These are phyloP conservation scores for Piromyces finnis DNA, from an alignment of 192 early-diverging fungal species.

Conservation along the genomic window DNA sequence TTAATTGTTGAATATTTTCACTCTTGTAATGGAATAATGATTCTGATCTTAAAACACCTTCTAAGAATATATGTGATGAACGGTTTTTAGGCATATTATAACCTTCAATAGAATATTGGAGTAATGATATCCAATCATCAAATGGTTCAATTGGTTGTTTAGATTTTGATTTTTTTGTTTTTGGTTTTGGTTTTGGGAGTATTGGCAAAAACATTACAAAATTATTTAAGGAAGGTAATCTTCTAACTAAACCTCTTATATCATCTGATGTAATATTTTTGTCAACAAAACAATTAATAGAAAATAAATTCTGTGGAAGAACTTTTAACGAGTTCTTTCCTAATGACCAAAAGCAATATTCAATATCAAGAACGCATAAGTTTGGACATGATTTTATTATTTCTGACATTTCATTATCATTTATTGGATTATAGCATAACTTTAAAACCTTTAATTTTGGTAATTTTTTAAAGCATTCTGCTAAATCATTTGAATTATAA, in stretches of 20 bases:
- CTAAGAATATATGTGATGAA: not conserved
- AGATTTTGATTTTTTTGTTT: not conserved
- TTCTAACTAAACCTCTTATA: not conserved
- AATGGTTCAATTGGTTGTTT: not conserved
- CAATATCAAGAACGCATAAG: not conserved
- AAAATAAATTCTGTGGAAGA: not conserved
- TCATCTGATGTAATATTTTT: not conserved
- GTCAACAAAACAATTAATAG: not conserved
- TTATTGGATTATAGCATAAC: not conserved
- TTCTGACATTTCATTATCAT: not conserved
- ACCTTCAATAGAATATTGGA: not conserved
- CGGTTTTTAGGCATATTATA: not conserved
- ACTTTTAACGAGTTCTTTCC: not conserved
- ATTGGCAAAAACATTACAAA: not conserved
- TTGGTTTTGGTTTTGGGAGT: not conserved
- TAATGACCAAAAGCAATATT: not conserved
- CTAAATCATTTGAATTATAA: not conserved
- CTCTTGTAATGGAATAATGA: not conserved
- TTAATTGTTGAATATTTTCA: not conserved
- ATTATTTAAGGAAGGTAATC: not conserved
- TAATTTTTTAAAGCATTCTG: not conserved
- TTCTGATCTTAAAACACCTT: not conserved
- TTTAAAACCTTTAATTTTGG: not conserved
- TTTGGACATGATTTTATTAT: not conserved
- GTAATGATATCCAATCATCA: not conserved